A percentile compares a stretch with the other conserved stretches of the same genome.
Conservation (phyloP, 2,329 filamentous ascomycete species). For the Monilinia laxa region DNA sequence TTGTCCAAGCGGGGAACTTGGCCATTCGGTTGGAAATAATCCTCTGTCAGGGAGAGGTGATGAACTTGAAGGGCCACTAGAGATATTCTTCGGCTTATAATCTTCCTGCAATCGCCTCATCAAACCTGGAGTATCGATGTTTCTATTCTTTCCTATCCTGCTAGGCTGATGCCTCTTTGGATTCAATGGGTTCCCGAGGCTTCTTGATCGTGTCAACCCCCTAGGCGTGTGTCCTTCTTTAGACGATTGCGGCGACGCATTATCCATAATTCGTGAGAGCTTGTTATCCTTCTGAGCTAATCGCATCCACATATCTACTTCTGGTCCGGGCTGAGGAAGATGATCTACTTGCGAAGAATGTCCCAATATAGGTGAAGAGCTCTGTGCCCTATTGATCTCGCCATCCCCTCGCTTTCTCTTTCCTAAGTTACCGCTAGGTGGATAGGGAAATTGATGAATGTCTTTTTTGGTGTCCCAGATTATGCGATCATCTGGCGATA, state of each 20-base stretch:
- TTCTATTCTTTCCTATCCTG: slow-evolving; percentile 45
- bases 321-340: slow-evolving; percentile 66
- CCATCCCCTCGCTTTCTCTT: slow-evolving; percentile 23
- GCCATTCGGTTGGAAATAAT: slow-evolving; percentile 7
- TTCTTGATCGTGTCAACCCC: slow-evolving; percentile 17
- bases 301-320: slow-evolving; percentile 73
- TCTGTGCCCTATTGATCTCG: slow-evolving; percentile 50
- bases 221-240: slow-evolving; percentile 42
- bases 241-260: slow-evolving; percentile 65
- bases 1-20: slow-evolving; percentile 7
- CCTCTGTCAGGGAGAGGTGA: slow-evolving; percentile 34
- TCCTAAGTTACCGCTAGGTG: slow-evolving; percentile 46
- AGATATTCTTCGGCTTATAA: slow-evolving; percentile 38
- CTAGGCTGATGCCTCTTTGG: slow-evolving; percentile 68
- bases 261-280: slow-evolving; percentile 65
- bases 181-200: slow-evolving; percentile 28
- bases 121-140: slow-evolving; percentile 50
- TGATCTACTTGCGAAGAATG: slow-evolving; percentile 41
- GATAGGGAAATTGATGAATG: slow-evolving; percentile 43
- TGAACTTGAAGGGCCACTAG: slow-evolving; percentile 43
- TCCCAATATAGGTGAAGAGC: slow-evolving; percentile 64
- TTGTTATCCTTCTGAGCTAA: slow-evolving; percentile 55
- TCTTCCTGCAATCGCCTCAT: slow-evolving; percentile 64
- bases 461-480: slow-evolving; percentile 56
- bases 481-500: slow-evolving; percentile 61